A percentile compares a stretch with the other conserved stretches of the same genome.
phyloP scores from a whole-genome alignment of 371 early-diverging fungal species.

The Dinochytrium kinnereticum region DNA sequence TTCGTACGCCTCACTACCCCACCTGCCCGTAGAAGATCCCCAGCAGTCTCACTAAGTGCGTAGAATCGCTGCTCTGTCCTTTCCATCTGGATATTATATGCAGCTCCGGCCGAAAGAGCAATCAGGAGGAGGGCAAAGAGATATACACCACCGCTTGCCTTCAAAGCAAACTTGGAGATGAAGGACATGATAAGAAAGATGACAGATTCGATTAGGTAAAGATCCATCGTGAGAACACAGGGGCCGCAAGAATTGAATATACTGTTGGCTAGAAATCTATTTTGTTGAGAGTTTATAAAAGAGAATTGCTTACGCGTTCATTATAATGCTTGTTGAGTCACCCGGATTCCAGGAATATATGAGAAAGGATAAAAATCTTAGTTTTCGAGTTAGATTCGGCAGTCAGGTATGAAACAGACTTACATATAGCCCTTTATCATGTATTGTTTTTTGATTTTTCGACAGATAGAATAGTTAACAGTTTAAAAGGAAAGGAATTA shows the following conservation, averaged over 20 bases:
- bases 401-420: not conserved
- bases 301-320: not conserved
- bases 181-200: not conserved
- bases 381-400: not conserved
- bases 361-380: not conserved
- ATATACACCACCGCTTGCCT: not conserved
- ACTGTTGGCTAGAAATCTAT: not conserved
- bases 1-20: not conserved
- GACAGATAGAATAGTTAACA: too few species aligned
- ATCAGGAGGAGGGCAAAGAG: not conserved
- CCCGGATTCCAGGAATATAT: not conserved
- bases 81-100: not conserved
- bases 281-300: too few species aligned
- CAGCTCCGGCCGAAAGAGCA: not conserved
- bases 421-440: not conserved
- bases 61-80: not conserved
- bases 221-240: not conserved
- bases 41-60: not conserved
- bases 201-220: not conserved
- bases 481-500: not conserved
- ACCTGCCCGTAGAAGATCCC: not conserved
- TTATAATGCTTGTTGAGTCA: not conserved
- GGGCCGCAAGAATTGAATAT: not conserved
- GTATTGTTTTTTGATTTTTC: not conserved
- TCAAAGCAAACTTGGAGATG: not conserved